Evolutionary conservation across 148 eudicot species (phyloP), one percentile per base, ranked within the genome.

Genomic region (Vaccinium macrocarpon): DNA sequence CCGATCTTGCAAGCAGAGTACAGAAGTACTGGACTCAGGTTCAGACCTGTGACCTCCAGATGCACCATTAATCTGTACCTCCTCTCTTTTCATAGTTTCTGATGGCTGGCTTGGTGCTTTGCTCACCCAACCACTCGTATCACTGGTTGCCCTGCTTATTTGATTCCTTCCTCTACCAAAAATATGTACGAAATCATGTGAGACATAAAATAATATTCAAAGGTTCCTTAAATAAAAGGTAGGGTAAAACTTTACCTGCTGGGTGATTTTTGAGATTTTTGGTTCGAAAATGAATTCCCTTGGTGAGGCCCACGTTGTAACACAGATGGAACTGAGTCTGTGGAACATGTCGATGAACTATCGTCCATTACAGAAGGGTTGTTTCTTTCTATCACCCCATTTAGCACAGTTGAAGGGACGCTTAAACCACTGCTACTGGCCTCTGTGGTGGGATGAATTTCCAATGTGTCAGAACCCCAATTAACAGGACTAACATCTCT

Each of bases 261-360:
- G 53, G 95, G 93, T 84, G 95, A 93, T 42, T 42, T 42, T 42
- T 42, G 46, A 25, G 68, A 62, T 70, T 86, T 92, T 56, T 86
- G 85, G 85, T 84, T 85, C n/a, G 85, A 72, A 77, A 82, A 82
- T 52, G 88, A 85, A 87, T 86, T 89, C 38, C 91, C 89, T 87
- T 86, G 88, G 81, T 85, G 81, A 46, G 90, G 86, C 81, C 91
- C 94, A 83, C 88, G 94, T 71, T 80, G 80, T 19, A 82, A 88
- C 29, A 91, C 86, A 10, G 95, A 91, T 50, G 92, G 95, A 51
- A 91, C 88, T 46, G 97, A 92, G 85, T 93, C 97, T 0, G 95
- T 90, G 72, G 98, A 95, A 64, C 94, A 91, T 5, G 95, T 93
- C 35, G 97, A 95, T 25, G 97, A 95, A 84, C 95, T 93, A 86